Conservation (phyloP, 2,329 filamentous ascomycete genomes). For the Aspergillus quadricinctus region DNA sequence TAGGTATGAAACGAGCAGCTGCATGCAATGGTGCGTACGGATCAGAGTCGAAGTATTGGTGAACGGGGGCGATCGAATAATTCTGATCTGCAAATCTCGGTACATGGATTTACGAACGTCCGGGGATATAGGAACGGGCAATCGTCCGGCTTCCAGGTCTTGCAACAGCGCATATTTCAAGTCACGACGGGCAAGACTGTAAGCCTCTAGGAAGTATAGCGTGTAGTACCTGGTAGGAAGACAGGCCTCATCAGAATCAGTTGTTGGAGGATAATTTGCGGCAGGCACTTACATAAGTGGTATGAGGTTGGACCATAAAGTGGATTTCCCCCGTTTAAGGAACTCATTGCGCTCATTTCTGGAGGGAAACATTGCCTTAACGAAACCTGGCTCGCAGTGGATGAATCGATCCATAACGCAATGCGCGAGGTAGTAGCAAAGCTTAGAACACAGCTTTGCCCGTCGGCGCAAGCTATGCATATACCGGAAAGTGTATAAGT, state of each 20-base stretch:
- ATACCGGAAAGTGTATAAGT: constrained; percentile 41
- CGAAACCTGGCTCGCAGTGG: constrained; percentile 25
- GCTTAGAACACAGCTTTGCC: constrained; percentile 35
- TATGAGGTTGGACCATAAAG: constrained; percentile 37
- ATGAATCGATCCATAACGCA: constrained; percentile 38
- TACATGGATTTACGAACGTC: constrained; percentile 33
- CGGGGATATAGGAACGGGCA: constrained; percentile 34
- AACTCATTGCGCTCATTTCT: constrained; percentile 32
- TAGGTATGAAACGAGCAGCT: constrained; percentile 37
- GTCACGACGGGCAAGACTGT: constrained; percentile 33
- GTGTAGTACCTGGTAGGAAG: constrained; percentile 34
- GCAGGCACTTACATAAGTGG: constrained; percentile 35
- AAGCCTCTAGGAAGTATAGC: constrained; percentile 40
- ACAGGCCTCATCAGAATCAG: constrained; percentile 1
- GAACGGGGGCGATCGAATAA: constrained; percentile 38
- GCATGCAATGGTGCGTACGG: constrained; percentile 41
- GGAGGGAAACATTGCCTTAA: constrained; percentile 30
- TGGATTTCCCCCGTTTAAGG: constrained; percentile 29
- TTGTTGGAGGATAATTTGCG: not conserved
- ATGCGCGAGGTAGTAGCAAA: constrained; percentile 40
- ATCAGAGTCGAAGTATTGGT: constrained; percentile 36
- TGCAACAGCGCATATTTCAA: constrained; percentile 34
- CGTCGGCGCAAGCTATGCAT: constrained; percentile 33
- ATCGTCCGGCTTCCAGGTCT: constrained; percentile 35
- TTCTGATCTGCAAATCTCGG: constrained; percentile 32